Percentiles rank a stretch among this genome's conserved stretches.
These are phyloP conservation scores for Blastobotrys arbuscula DNA, from an alignment of 1,139 yeast species.

Conservation along the genomic window DNA sequence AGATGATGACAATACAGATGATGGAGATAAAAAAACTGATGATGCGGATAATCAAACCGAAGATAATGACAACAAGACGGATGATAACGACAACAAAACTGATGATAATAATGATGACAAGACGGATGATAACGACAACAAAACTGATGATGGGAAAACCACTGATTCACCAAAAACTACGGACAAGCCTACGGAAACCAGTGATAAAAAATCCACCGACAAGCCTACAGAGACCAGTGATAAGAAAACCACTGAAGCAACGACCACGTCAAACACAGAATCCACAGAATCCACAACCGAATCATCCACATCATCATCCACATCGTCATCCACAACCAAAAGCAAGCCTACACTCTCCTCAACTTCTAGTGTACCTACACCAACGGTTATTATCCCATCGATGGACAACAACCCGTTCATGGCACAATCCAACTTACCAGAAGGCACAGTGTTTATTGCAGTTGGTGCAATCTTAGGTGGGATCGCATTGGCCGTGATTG, in stretches of 20 bases:
- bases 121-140: background rate
- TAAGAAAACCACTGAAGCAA: background rate
- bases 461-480: constrained; percentile 66
- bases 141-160: background rate
- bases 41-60: constrained; percentile 2
- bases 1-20: background rate
- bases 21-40: background rate
- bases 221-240: background rate
- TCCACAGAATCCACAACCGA: background rate
- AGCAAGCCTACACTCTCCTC: constrained; percentile 10
- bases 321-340: background rate
- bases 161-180: constrained; percentile 2
- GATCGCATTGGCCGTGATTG: constrained; percentile 42
- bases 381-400: constrained; percentile 61
- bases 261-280: background rate
- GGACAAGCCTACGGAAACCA: background rate
- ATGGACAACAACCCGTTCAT: constrained; percentile 57
- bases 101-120: background rate
- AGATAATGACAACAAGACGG: background rate
- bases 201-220: background rate
- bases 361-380: constrained; percentile 37
- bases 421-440: constrained; percentile 45
- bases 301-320: background rate
- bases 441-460: constrained; percentile 76
- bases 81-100: background rate